Percentiles rank a stretch among this genome's conserved stretches.
Conservation (phyloP, 331 rosid genomes). For the Acacia concinna region DNA sequence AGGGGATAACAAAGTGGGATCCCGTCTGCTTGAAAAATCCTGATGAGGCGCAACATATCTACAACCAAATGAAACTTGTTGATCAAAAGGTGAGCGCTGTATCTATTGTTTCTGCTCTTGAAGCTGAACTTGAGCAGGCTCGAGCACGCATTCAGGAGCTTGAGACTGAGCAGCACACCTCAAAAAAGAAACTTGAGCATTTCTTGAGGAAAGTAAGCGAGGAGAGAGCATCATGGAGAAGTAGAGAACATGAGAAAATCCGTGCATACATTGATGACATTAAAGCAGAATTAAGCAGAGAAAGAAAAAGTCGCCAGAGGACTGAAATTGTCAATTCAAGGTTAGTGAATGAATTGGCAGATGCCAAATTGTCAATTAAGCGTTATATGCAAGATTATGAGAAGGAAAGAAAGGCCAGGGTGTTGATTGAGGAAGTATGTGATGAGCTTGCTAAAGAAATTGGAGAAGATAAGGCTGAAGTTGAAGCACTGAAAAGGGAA, state of each 20-base stretch:
- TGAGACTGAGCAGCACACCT: constrained; percentile 71
- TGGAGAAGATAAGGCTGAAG: constrained; percentile 92
- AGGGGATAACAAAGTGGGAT: constrained; percentile 94
- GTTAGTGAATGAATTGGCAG: constrained; percentile 84
- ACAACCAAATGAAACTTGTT: constrained; percentile 62
- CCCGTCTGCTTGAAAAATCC: constrained; percentile 61
- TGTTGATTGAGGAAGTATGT: constrained; percentile 80
- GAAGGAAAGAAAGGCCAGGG: constrained; percentile 79
- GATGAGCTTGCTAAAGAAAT: constrained; percentile 95
- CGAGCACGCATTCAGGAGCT: constrained; percentile 75
- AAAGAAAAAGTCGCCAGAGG: constrained; percentile 80
- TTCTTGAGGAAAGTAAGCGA: constrained; percentile 77
- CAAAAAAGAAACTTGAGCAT: constrained; percentile 84
- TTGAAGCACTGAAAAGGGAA: constrained; percentile 73
- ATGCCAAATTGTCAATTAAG: constrained; percentile 71
- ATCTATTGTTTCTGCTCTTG: constrained; percentile 66
- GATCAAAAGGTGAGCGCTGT: constrained; percentile 68
- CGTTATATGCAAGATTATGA: constrained; percentile 77
- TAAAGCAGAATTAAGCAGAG: constrained; percentile 65
- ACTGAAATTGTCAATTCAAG: constrained; percentile 79
- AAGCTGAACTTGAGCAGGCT: constrained; percentile 82
- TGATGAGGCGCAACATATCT: constrained; percentile 59
- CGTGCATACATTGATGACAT: constrained; percentile 75
- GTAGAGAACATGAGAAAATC: constrained; percentile 92
- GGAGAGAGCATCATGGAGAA: constrained; percentile 79